These are phyloP conservation scores for Pinus tabuliformis DNA, from an alignment of 75 land plant genomes.

Conservation along the genomic window DNA sequence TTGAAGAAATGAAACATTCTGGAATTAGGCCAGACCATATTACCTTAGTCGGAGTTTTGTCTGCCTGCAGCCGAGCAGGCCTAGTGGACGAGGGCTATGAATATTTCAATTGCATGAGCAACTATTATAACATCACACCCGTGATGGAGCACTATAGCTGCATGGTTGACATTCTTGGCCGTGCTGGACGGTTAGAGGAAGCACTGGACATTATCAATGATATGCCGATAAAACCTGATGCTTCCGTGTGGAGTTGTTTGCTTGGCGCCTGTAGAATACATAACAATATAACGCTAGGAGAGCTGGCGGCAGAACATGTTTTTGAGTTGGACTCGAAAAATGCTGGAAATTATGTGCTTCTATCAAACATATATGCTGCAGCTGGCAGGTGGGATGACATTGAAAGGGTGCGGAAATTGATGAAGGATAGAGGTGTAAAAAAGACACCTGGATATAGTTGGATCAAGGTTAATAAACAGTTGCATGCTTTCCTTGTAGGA, in stretches of 20 bases:
- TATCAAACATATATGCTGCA: constrained; percentile 18
- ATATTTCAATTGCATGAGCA: constrained; percentile 5
- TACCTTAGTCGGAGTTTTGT: constrained; percentile 6
- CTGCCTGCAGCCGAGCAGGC: constrained; percentile 19
- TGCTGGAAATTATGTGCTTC: constrained; percentile 13
- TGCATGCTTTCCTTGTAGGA: constrained; percentile 13
- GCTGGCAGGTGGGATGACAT: constrained; percentile 6
- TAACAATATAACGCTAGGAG: constrained; percentile 14
- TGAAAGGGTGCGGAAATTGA: constrained; percentile 3
- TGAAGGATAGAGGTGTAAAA: constrained; percentile 5
- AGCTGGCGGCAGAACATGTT: neutral
- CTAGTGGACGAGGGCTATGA: constrained; percentile 12
- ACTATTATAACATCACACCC: neutral
- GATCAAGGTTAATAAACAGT: constrained; percentile 4
- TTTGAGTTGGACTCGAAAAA: constrained; percentile 9
- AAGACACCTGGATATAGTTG: constrained; percentile 10
- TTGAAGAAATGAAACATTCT: constrained; percentile 6
- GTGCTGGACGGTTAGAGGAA: constrained; percentile 13
- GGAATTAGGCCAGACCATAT: neutral
- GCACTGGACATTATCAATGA: constrained; percentile 8
- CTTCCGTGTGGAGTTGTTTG: constrained; percentile 14
- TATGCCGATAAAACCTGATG: constrained; percentile 23
- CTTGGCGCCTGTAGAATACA: constrained; percentile 26
- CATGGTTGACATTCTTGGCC: constrained; percentile 20
- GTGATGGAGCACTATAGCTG: constrained; percentile 15